Percentiles rank a stretch among this genome's conserved stretches.
Evolutionary conservation across 2,329 filamentous ascomycete genomes (phyloP).

Genomic region (Colletotrichum plurivorum): DNA sequence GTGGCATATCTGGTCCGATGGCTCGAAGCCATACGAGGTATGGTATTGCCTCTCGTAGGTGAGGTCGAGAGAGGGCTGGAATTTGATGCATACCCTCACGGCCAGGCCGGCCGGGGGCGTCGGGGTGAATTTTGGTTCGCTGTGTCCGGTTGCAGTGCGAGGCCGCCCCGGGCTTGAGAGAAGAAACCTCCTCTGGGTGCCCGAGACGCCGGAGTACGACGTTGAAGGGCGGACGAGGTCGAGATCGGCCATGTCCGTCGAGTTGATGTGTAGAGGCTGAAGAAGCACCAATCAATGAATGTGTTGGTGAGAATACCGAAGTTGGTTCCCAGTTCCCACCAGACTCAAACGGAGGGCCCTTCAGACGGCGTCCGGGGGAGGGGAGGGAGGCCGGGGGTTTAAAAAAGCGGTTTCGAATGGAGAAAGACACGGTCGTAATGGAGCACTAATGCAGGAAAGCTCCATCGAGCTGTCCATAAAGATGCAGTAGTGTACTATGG

Average conservation of each 20-base stretch:
- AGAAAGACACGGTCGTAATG: constrained; percentile 25
- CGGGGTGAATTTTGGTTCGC: constrained; percentile 24
- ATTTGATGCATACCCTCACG: constrained; percentile 61
- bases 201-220: constrained; percentile 37
- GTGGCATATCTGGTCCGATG: constrained; percentile 62
- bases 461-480: constrained; percentile 30
- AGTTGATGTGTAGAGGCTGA: constrained; percentile 15
- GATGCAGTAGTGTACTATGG: constrained; percentile 11
- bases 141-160: constrained; percentile 34
- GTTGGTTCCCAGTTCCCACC: constrained; percentile 36
- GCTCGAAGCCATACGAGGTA: constrained; percentile 59
- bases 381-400: constrained; percentile 28
- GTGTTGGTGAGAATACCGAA: constrained; percentile 11
- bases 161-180: constrained; percentile 39
- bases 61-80: constrained; percentile 59
- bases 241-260: constrained; percentile 36
- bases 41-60: constrained; percentile 62
- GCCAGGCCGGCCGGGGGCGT: constrained; percentile 46
- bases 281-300: constrained; percentile 14
- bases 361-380: constrained; percentile 37
- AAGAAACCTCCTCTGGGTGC: constrained; percentile 35
- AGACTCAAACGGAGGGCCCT: constrained; percentile 26
- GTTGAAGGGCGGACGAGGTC: constrained; percentile 37
- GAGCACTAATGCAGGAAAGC: constrained; percentile 39
- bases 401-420: constrained; percentile 34